Conservation (phyloP, 495 filamentous ascomycete genomes). For the Lasiosphaeria hispida region DNA sequence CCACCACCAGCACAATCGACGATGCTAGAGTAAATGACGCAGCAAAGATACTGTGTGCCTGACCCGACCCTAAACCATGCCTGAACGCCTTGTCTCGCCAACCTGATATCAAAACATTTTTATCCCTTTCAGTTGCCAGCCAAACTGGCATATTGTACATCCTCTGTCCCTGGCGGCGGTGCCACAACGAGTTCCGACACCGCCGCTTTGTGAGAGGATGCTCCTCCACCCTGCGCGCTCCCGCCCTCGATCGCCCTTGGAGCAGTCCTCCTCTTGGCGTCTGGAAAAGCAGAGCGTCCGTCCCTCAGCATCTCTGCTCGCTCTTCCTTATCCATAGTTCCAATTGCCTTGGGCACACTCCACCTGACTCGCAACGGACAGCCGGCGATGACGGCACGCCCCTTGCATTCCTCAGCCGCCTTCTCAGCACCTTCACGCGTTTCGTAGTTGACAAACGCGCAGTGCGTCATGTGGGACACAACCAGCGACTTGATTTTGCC, state of each 20-base stretch:
- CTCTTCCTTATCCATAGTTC: constrained; percentile 82
- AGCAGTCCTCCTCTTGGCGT: constrained; percentile 33
- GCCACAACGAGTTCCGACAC: constrained; percentile 58
- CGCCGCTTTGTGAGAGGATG: constrained; percentile 37
- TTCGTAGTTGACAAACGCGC: constrained; percentile 91
- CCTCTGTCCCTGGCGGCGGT: constrained; percentile 77
- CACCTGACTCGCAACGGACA: constrained; percentile 87
- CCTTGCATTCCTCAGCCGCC: constrained; percentile 80
- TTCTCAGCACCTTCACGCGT: constrained; percentile 78
- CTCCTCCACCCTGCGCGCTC: constrained; percentile 17
- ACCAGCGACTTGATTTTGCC: constrained; percentile 85
- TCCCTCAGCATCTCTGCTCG: constrained; percentile 72
- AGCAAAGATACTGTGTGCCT: constrained; percentile 13
- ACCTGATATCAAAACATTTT: constrained; percentile 32
- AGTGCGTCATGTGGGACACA: constrained; percentile 94
- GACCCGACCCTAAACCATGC: constrained; percentile 35
- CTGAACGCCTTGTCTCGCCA: constrained; percentile 15
- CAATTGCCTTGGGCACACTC: constrained; percentile 87
- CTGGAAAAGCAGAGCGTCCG: constrained; percentile 56
- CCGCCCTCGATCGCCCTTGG: constrained; percentile 35
- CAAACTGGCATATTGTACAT: constrained; percentile 81
- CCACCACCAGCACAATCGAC: constrained; percentile 7
- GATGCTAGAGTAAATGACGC: constrained; percentile 21
- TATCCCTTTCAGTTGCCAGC: constrained; percentile 60
- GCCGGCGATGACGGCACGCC: constrained; percentile 76